Conservation (phyloP, 2,329 filamentous ascomycete genomes). For the Fusarium nematophilum region DNA sequence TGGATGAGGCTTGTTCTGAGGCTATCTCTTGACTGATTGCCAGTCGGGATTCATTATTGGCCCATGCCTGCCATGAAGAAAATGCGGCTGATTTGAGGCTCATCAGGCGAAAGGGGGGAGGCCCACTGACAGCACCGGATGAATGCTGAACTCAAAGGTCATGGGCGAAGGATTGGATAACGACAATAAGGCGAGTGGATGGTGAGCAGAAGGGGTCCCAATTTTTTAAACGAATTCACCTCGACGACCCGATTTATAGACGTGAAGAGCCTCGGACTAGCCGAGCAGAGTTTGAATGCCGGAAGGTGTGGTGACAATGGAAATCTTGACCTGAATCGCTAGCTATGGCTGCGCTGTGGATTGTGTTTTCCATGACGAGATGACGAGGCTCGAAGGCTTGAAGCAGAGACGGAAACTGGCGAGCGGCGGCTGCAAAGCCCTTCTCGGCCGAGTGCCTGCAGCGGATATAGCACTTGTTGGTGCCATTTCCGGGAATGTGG, state of each 20-base stretch:
- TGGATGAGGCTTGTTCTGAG: conserved; percentile 10
- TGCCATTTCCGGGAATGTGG: conserved; percentile 19
- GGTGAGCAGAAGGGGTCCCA: conserved; percentile 4
- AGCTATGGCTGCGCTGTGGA: not conserved
- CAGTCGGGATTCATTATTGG: conserved; percentile 10
- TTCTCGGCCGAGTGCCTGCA: conserved; percentile 26
- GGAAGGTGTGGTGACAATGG: not conserved
- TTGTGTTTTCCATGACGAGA: not conserved
- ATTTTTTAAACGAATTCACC: conserved; percentile 3
- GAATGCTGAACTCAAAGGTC: conserved; percentile 12
- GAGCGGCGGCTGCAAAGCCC: not conserved
- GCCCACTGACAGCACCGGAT: conserved; percentile 11
- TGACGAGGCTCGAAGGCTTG: conserved; percentile 3
- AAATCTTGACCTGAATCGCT: not conserved
- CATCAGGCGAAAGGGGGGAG: not conserved
- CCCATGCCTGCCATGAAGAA: not conserved
- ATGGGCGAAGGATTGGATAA: not conserved
- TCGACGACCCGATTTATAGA: conserved; percentile 22
- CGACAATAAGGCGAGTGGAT: conserved; percentile 12
- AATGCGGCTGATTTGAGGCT: conserved; percentile 31
- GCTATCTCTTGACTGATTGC: not conserved
- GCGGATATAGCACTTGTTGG: conserved; percentile 1
- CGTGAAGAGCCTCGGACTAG: conserved; percentile 17
- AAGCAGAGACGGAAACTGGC: conserved; percentile 9
- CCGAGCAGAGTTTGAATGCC: conserved; percentile 11